These are phyloP conservation scores for Globisporangium recalcitrans DNA, from an alignment of 352 stramenopile genomes.

Conservation along the genomic window DNA sequence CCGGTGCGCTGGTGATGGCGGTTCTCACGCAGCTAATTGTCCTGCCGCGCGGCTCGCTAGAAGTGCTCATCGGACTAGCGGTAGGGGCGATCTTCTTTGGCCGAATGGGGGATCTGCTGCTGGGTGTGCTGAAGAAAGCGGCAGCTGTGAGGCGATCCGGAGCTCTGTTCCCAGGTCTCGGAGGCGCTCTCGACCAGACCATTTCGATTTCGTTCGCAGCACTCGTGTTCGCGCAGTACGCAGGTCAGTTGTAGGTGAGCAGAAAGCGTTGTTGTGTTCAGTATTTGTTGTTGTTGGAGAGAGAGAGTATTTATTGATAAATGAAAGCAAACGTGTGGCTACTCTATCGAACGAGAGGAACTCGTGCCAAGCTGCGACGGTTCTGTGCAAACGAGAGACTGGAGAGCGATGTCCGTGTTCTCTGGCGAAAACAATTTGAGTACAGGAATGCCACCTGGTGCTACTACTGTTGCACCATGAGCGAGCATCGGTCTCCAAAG, in stretches of 20 bases:
- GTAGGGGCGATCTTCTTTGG: constrained; percentile 76
- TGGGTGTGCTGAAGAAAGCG: constrained; percentile 89
- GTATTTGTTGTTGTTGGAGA: neutral
- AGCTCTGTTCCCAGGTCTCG: constrained; percentile 89
- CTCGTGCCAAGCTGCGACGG: too few relatives aligned
- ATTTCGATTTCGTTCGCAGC: constrained; percentile 82
- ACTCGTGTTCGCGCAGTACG: constrained; percentile 25
- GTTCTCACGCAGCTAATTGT: neutral
- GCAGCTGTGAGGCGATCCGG: constrained; percentile 87
- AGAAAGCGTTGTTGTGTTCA: neutral
- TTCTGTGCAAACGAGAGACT: too few relatives aligned
- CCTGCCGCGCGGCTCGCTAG: neutral
- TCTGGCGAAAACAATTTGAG: too few relatives aligned
- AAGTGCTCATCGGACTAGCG: constrained; percentile 16
- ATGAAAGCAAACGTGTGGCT: too few relatives aligned
- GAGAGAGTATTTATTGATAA: too few relatives aligned
- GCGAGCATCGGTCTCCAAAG: neutral
- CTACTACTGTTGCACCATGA: too few relatives aligned
- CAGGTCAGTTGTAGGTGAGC: neutral
- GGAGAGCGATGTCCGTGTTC: too few relatives aligned
- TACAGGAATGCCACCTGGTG: too few relatives aligned
- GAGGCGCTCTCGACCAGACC: constrained; percentile 87
- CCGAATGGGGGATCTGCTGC: constrained; percentile 86
- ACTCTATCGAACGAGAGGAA: too few relatives aligned
- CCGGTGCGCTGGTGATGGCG: constrained; percentile 1